phyloP scores from a whole-genome alignment of 192 early-diverging fungal genomes.

The Spizellomyces sp. region DNA sequence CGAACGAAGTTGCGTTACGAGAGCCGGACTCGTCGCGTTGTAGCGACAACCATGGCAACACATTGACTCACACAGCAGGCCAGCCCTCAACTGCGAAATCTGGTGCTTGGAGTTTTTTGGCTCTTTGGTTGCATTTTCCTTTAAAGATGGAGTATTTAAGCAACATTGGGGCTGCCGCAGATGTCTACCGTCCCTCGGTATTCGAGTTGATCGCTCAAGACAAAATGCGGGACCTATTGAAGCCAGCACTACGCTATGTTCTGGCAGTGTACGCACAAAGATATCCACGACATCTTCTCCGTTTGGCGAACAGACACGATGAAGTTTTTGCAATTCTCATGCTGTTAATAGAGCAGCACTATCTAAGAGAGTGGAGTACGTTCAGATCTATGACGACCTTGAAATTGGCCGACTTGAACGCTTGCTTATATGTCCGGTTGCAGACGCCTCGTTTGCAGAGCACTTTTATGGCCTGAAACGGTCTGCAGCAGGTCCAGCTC shows the following conservation, averaged over 20 bases:
- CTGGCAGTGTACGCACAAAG: constrained; percentile 87
- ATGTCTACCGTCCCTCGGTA: constrained; percentile 78
- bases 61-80: no score
- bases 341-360: constrained; percentile 80
- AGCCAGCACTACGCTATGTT: constrained; percentile 83
- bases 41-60: no score
- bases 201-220: constrained; percentile 90
- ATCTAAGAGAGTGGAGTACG: constrained; percentile 78
- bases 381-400: not conserved
- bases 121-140: no score
- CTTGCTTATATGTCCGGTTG: not conserved
- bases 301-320: constrained; percentile 78
- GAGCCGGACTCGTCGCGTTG: no score
- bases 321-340: constrained; percentile 79
- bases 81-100: no score
- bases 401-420: not conserved
- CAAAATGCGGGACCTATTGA: constrained; percentile 78
- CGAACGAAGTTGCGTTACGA: no score
- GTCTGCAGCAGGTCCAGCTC: constrained; percentile 36
- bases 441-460: constrained; percentile 84
- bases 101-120: no score
- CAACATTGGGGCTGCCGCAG: constrained; percentile 64
- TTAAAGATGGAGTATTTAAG: constrained; percentile 46
- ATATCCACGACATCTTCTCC: constrained; percentile 77
- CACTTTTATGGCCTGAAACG: constrained; percentile 91